Conservation (phyloP, 169 alveolate species). For the Eimeria zaria region DNA sequence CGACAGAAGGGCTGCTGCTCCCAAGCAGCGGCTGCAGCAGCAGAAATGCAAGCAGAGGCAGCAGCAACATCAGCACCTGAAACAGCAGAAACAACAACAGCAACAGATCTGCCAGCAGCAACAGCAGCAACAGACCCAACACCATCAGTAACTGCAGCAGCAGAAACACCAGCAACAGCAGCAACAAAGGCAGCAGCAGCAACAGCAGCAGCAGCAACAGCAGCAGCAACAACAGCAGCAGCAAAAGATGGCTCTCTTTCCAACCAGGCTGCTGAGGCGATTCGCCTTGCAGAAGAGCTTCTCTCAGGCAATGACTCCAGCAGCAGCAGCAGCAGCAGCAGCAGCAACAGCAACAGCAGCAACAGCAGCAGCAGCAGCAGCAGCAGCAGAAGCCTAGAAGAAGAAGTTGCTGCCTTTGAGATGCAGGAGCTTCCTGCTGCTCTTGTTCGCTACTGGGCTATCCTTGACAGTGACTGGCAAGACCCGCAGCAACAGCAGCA, state of each 20-base stretch:
- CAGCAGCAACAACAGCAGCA: not conserved
- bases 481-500: not conserved
- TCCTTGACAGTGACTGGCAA: constrained; percentile 12
- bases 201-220: no score
- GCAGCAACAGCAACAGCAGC: constrained; percentile 8
- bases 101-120: not conserved
- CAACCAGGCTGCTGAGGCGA: constrained; percentile 1
- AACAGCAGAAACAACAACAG: not conserved
- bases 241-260: not conserved
- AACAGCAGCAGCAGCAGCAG: constrained; percentile 30
- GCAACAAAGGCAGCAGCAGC: no score
- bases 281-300: constrained; percentile 13
- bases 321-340: not conserved
- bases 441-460: not conserved
- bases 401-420: constrained; percentile 6
- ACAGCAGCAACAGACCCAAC: not conserved
- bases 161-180: not conserved
- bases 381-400: constrained; percentile 28
- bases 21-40: no score
- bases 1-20: not conserved
- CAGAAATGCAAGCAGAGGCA: no score
- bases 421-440: constrained; percentile 45
- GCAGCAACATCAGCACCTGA: not conserved
- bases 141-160: not conserved
- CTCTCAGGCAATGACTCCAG: not conserved